Base-by-base conservation (phyloP, 257 asterid genomes). In the Knoxia roxburghii region DNA sequence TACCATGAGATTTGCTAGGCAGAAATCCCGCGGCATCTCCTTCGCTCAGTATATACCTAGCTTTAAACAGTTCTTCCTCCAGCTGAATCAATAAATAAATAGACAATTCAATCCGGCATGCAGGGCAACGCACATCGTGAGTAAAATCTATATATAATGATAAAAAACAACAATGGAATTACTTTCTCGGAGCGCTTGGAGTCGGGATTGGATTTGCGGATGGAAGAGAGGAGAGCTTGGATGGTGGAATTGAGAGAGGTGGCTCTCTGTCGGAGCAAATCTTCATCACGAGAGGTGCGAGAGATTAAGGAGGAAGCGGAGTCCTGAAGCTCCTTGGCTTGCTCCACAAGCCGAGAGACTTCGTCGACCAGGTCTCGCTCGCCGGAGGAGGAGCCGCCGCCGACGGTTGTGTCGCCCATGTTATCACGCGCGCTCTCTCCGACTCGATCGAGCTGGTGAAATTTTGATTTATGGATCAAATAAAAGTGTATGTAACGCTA, bases 1-100 rank as follows among this genome's bases (percentile, higher is more conserved):
- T 60, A 60, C 99, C 99, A 59, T 84, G 95, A 80, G 97, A 84
- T 86, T 86, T 94, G 77, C 81, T 80, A 2, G 99, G 97, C 72
- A 94, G 97, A 64, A 78, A 94, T 13, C 95, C 87, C 17, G 99
- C 99, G 17, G 95, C 96, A 82, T 90, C 97, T 72, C 99, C 97
- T 82, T 94, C 99, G 57, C 81, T 88, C 84, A 94, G 78, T 70
- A 82, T 73, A 73, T 88, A 85, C 49, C 83, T 85, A 69, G 92
- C 97, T 82, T 80, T 84, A 45, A 76, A 72, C 61, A 94, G 70
- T 73, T 94, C 96, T 71, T 88, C 99, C 68, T 87, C 95, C 89
- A 90, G 64, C 97, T 90, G 51, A 48, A 71, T 50, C 30, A 10
- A 55, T 33, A 33, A 35, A 27, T 35, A 0, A 54, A 60, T 41